These are phyloP conservation scores for Leccinum pachyderme DNA, from an alignment of 1,284 basidiomycete genomes.

Conservation along the genomic window DNA sequence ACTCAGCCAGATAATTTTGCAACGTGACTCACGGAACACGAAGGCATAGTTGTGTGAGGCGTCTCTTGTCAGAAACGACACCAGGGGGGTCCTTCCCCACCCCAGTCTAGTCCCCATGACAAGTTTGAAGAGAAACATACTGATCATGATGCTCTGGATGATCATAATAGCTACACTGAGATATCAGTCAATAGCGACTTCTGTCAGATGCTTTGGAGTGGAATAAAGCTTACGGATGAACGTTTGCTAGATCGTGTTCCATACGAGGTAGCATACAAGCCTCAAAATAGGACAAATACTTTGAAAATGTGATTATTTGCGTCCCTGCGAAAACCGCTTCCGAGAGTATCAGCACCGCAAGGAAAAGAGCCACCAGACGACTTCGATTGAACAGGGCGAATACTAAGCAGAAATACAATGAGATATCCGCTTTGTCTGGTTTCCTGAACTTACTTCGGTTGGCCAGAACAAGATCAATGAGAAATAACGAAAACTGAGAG, in stretches of 20 bases:
- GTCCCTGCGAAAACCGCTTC: constrained; percentile 1
- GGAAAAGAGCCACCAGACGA: constrained; percentile 7
- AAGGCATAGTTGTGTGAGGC: constrained; percentile 9
- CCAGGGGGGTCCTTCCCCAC: constrained; percentile 16
- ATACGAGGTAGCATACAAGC: constrained; percentile 13
- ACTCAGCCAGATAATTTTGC: not conserved
- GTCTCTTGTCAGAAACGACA: constrained; percentile 21
- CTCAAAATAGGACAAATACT: constrained; percentile 4
- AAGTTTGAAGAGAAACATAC: constrained; percentile 14
- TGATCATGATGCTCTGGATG: constrained; percentile 11
- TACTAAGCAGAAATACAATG: constrained; percentile 5
- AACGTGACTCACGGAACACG: constrained; percentile 17
- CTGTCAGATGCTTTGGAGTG: not conserved
- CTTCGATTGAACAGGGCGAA: constrained; percentile 26
- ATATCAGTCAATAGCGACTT: not conserved
- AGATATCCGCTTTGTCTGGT: not conserved
- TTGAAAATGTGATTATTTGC: not conserved
- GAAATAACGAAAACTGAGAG: constrained; percentile 3
- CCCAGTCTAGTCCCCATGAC: not conserved
- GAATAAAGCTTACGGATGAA: constrained; percentile 1
- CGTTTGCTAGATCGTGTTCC: not conserved
- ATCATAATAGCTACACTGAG: constrained; percentile 4
- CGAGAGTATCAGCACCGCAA: constrained; percentile 13
- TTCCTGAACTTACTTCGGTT: constrained; percentile 17
- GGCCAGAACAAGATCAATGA: constrained; percentile 15